These are phyloP conservation scores for Quercus berberidifolia DNA, from an alignment of 306 rosid genomes.

Conservation along the genomic window DNA sequence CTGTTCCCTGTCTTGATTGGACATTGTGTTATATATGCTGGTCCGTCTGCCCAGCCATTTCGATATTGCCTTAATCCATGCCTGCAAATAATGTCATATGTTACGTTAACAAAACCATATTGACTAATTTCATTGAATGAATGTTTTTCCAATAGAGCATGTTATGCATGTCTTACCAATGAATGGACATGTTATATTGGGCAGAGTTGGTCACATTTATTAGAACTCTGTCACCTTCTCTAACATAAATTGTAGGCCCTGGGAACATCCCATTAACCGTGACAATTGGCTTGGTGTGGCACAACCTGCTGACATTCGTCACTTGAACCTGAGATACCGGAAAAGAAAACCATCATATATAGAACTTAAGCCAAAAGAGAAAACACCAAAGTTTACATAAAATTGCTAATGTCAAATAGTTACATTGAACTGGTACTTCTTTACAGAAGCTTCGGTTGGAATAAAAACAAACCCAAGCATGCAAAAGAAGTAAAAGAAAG, in stretches of 20 bases:
- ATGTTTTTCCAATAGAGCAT: background rate
- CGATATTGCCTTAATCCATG: conserved; percentile 38
- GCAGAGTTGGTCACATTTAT: conserved; percentile 31
- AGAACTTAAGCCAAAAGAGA: background rate
- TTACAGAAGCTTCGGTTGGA: conserved; percentile 20
- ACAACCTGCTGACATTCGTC: conserved; percentile 33
- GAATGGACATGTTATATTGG: conserved; percentile 35
- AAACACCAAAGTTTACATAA: too few species aligned
- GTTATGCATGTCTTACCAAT: conserved; percentile 15
- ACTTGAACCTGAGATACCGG: conserved; percentile 23
- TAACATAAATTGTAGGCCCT: conserved; percentile 34
- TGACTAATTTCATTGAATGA: background rate
- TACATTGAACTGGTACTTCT: conserved; percentile 22
- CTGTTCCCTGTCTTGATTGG: conserved; percentile 30
- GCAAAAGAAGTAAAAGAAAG: background rate
- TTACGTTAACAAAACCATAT: background rate
- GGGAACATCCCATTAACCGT: conserved; percentile 39
- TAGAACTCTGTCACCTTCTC: conserved; percentile 31
- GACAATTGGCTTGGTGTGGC: conserved; percentile 34
- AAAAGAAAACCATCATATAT: background rate
- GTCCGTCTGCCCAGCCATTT: conserved; percentile 46
- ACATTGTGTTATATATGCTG: conserved; percentile 37
- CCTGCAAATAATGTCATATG: conserved; percentile 1
- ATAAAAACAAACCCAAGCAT: background rate
- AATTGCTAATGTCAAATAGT: background rate